Percentiles rank a stretch among this genome's conserved stretches.
Conservation (phyloP, 2,329 filamentous ascomycete genomes). For the Graphiopsis chlorocephala region DNA sequence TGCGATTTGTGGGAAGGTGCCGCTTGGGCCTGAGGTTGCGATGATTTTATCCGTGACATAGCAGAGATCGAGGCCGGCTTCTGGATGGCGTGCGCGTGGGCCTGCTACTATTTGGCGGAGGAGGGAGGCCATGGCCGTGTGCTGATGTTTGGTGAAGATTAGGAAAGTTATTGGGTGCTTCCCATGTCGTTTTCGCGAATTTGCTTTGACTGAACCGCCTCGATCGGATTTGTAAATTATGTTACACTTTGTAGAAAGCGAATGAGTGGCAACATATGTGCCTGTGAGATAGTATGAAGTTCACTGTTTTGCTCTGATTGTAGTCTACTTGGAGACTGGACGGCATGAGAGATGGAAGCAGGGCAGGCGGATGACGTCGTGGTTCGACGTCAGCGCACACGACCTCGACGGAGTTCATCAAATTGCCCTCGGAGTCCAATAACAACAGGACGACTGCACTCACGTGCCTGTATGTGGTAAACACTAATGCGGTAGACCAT, state of each 20-base stretch:
- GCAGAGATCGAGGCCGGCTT: slow-evolving; percentile 88
- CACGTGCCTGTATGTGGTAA: not conserved
- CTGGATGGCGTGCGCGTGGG: slow-evolving; percentile 76
- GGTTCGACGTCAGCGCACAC: not conserved
- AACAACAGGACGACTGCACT: not conserved
- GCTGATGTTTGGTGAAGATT: not conserved
- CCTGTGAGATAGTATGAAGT: not conserved
- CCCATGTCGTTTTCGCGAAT: not conserved
- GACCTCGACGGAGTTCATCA: not conserved
- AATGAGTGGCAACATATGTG: not conserved
- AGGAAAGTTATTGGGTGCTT: not conserved
- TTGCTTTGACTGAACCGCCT: not conserved
- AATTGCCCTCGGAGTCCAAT: not conserved
- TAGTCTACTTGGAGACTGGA: not conserved
- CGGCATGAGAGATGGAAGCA: not conserved
- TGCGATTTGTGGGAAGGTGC: slow-evolving; percentile 83
- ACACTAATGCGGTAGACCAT: not conserved
- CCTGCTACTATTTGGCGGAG: slow-evolving; percentile 89
- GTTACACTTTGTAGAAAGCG: not conserved
- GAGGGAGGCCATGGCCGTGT: slow-evolving; percentile 58
- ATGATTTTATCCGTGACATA: slow-evolving; percentile 84
- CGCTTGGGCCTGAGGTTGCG: slow-evolving; percentile 80
- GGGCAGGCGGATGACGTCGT: not conserved
- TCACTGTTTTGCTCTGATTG: not conserved
- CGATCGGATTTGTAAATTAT: not conserved